Conservation (phyloP, 352 stramenopile genomes). For the Globisporangium orthogonon region DNA sequence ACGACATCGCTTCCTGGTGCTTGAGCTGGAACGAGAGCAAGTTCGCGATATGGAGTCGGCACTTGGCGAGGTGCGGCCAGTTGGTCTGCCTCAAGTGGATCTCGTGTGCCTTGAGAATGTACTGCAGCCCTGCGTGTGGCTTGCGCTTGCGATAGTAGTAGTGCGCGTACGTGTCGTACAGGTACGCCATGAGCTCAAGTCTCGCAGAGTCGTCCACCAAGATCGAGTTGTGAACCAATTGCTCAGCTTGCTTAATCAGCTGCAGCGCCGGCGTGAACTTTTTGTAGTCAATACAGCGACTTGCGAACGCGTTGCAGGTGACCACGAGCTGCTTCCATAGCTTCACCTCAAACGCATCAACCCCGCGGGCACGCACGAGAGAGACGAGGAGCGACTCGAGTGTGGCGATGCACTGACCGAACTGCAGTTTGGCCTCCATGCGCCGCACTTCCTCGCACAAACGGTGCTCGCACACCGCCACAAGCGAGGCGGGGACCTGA, state of each 20-base stretch:
- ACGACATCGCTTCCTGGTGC: conserved; percentile 71
- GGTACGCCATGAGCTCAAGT: conserved; percentile 75
- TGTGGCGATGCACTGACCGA: conserved; percentile 67
- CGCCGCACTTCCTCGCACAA: conserved; percentile 72
- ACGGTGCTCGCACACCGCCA: conserved; percentile 46
- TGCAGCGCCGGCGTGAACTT: conserved; percentile 73
- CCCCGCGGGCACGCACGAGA: conserved; percentile 48
- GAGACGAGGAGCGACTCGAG: conserved; percentile 73
- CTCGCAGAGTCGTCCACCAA: conserved; percentile 37
- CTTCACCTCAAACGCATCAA: conserved; percentile 51
- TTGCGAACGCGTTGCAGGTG: conserved; percentile 87
- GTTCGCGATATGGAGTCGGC: conserved; percentile 77
- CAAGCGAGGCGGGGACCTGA: not conserved
- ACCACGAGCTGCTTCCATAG: conserved; percentile 90
- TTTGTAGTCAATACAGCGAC: conserved; percentile 76
- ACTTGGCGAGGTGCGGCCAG: conserved; percentile 87
- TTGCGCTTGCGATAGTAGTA: conserved; percentile 89
- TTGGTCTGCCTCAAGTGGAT: conserved; percentile 69
- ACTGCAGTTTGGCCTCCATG: conserved; percentile 78
- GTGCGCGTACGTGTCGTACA: conserved; percentile 85
- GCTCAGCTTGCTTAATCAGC: conserved; percentile 76
- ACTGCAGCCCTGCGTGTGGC: conserved; percentile 74
- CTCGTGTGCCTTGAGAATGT: conserved; percentile 79
- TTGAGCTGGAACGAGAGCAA: conserved; percentile 72
- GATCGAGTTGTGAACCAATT: conserved; percentile 74